These are phyloP conservation scores for Rehmannia glutinosa DNA, from an alignment of 257 asterid genomes.

Conservation along the genomic window DNA sequence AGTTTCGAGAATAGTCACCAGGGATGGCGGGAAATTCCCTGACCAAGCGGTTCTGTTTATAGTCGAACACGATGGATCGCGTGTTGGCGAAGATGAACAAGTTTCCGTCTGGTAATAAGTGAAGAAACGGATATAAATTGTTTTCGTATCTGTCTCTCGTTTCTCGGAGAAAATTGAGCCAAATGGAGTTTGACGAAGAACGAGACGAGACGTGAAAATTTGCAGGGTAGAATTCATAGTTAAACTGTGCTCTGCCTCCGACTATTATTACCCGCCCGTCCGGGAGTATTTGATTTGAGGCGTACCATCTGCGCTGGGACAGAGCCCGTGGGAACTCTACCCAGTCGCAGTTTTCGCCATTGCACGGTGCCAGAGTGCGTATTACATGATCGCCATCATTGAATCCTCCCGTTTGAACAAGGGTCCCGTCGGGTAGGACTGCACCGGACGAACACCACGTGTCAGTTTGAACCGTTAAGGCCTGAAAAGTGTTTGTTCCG, in stretches of 20 bases:
- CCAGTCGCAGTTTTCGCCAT: conserved; percentile 42
- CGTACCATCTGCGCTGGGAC: conserved; percentile 54
- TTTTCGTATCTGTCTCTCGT: conserved; percentile 52
- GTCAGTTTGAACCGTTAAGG: conserved; percentile 55
- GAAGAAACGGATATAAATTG: conserved; percentile 65
- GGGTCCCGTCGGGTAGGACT: conserved; percentile 47
- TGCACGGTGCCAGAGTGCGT: conserved; percentile 36
- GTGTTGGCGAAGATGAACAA: conserved; percentile 58
- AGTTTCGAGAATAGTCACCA: conserved; percentile 52
- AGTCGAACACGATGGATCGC: conserved; percentile 43
- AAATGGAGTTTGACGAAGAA: conserved; percentile 7
- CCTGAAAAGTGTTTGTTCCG: conserved; percentile 25
- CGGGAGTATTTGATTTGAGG: conserved; percentile 60
- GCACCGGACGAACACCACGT: conserved; percentile 88
- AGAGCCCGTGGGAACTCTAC: conserved; percentile 35
- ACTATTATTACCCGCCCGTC: conserved; percentile 54
- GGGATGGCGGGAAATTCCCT: conserved; percentile 42
- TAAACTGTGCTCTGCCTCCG: conserved; percentile 62
- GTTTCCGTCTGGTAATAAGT: conserved; percentile 63
- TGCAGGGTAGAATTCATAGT: conserved; percentile 52
- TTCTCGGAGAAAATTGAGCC: conserved; percentile 43
- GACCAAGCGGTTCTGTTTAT: conserved; percentile 27
- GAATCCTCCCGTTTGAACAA: conserved; percentile 72
- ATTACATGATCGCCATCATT: conserved; percentile 56
- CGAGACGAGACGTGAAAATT: background rate